These are phyloP conservation scores for Fraxinus ornus DNA, from an alignment of 305 asterid genomes.

Conservation along the genomic window DNA sequence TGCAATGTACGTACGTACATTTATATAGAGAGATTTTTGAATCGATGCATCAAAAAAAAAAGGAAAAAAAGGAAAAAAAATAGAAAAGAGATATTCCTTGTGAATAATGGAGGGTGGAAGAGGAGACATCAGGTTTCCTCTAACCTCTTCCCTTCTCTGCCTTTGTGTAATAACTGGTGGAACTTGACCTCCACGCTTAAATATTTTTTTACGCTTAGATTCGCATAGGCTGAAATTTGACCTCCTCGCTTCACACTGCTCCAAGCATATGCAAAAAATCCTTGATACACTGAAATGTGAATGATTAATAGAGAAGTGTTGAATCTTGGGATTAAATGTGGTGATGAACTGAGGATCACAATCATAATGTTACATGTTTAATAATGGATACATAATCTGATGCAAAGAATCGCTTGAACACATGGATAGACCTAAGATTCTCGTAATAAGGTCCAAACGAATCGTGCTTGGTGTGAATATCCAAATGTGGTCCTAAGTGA, in stretches of 20 bases:
- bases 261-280: neutral
- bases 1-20: neutral
- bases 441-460: neutral
- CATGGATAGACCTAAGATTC: neutral
- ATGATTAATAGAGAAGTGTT: neutral
- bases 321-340: neutral
- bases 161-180: conserved; percentile 14
- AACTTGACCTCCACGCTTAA: no score
- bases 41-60: neutral
- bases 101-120: conserved; percentile 39
- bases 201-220: neutral
- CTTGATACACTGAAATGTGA: neutral
- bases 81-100: neutral
- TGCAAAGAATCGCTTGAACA: neutral
- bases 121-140: conserved; percentile 40
- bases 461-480: neutral
- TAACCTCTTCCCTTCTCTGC: conserved; percentile 38
- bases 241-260: neutral
- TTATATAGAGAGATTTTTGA: neutral
- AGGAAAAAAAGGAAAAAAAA: neutral
- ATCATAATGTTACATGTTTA: neutral
- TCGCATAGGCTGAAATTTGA: neutral
- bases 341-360: neutral
- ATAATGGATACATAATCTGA: neutral
- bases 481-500: neutral